A percentile compares a stretch with the other conserved stretches of the same genome.
phyloP scores from a whole-genome alignment of 345 rosid genomes.

The Eucalyptus grandis region DNA sequence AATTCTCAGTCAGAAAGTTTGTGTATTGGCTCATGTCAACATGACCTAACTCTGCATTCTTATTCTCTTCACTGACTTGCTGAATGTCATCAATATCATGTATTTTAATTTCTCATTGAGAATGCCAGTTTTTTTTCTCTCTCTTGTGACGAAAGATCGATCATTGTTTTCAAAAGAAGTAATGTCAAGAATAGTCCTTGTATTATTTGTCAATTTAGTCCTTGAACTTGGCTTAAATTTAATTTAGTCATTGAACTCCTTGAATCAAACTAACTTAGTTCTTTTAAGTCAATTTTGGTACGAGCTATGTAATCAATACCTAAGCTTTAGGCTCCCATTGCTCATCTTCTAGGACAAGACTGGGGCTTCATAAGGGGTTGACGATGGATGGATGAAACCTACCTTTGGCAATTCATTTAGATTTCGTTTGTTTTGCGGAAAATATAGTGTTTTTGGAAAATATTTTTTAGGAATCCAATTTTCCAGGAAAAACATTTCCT shows the following conservation, averaged over 20 bases:
- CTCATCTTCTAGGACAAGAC: background rate
- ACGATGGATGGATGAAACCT: background rate
- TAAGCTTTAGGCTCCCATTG: background rate
- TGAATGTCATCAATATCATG: background rate
- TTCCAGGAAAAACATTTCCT: too few relatives aligned
- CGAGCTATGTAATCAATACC: background rate
- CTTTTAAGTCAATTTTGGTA: background rate
- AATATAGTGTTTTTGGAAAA: too few relatives aligned
- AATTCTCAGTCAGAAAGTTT: background rate
- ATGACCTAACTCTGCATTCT: background rate
- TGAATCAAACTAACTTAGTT: background rate
- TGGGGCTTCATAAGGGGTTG: background rate
- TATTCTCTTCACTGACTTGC: rapidly evolving
- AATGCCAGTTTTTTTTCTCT: too few relatives aligned
- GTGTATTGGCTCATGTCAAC: background rate
- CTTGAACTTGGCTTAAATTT: background rate
- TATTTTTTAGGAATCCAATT: too few relatives aligned
- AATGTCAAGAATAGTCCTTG: background rate
- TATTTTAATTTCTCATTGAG: too few relatives aligned
- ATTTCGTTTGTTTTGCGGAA: rapidly evolving
- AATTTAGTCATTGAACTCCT: background rate
- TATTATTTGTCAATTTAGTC: background rate
- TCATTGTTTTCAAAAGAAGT: background rate
- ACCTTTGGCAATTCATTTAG: background rate
- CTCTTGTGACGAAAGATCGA: background rate